Base-by-base conservation (phyloP, 495 filamentous ascomycete genomes). In the Apiosordaria backusii region DNA sequence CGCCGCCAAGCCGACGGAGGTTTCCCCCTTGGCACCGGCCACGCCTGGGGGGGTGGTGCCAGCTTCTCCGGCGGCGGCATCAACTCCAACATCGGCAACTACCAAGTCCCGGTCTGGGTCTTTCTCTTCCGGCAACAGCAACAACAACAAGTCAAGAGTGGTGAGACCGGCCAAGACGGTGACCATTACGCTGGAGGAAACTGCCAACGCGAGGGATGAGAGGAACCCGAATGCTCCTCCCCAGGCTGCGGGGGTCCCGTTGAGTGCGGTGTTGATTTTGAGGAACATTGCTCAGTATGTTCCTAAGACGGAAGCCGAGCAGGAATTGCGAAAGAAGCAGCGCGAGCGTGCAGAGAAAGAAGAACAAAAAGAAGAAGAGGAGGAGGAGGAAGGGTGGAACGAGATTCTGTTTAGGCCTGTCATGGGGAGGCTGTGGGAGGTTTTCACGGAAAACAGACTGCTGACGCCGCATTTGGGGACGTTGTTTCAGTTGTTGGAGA, bases 271-370 rank as follows among this genome's bases (percentile, higher is more conserved):
- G 10, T 78, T 97, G 23, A 91, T 99, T 2, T 79, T 99, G 67
- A 87, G 95, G 35, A 99, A 98, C 72, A 85, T 99, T 24, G 92
- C 92, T 3, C 83, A 89, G 22, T 89, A 93, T 60, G 81, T 92
- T 0, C 84, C 88, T 64, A 83, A 87, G 74, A 84, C 81, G 4
- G 80, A 82, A 25, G 80, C 82, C 21, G 82, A 84, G 67, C 83
- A 84, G 64, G 77, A 79, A 66, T 78, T 84, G 53, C 78, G 83
- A 50, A 86, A 85, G 70, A 70, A 19, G 18, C 9, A 55, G 18
- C 60, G 50, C 50, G 61, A 55, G 21, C n/a, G n/a, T n/a, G n/a
- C n/a, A n/a, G n/a, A n/a, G n/a, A n/a, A n/a, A n/a, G 22, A 2
- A 54, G 83, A 84, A 63, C 71, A 73, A 24, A 67, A 81, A 60